Percentiles rank a stretch among this genome's conserved stretches.
These are phyloP conservation scores for Dichomitus squalens DNA, from an alignment of 1,284 basidiomycete species.

Conservation along the genomic window DNA sequence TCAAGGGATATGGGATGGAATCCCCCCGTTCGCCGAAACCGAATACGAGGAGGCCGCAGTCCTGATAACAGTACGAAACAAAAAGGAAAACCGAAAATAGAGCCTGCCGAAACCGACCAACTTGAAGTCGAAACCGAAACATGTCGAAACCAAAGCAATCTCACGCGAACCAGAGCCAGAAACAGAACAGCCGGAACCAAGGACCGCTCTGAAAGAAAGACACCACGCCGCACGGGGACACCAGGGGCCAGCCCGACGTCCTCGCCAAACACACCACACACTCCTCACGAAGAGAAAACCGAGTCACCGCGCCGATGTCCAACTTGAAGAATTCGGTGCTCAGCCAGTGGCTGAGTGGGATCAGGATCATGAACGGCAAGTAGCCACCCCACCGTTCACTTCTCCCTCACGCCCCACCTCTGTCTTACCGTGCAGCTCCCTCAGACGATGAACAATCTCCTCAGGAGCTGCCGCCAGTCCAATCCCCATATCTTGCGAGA, in stretches of 20 bases:
- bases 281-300: background rate
- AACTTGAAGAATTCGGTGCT: background rate
- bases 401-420: background rate
- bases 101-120: too few relatives aligned
- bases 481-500: background rate
- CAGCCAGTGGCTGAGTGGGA: background rate
- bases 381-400: background rate
- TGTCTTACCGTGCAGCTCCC: background rate
- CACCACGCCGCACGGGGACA: background rate
- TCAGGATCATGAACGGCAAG: background rate
- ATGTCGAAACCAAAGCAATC: too few relatives aligned
- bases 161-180: too few relatives aligned
- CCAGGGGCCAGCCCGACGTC: background rate
- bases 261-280: background rate
- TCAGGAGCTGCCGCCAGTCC: background rate
- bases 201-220: too few relatives aligned
- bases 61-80: too few relatives aligned
- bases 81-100: too few relatives aligned
- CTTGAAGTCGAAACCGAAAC: too few relatives aligned
- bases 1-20: too few relatives aligned
- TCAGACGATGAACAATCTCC: background rate
- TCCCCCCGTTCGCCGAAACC: too few relatives aligned
- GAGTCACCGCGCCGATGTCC: background rate
- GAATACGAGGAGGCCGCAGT: too few relatives aligned
- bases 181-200: too few relatives aligned